Percentiles rank a stretch among this genome's conserved stretches.
These are phyloP conservation scores for Sugiyamaella smithiae DNA, from an alignment of 805 yeast species.

Conservation along the genomic window DNA sequence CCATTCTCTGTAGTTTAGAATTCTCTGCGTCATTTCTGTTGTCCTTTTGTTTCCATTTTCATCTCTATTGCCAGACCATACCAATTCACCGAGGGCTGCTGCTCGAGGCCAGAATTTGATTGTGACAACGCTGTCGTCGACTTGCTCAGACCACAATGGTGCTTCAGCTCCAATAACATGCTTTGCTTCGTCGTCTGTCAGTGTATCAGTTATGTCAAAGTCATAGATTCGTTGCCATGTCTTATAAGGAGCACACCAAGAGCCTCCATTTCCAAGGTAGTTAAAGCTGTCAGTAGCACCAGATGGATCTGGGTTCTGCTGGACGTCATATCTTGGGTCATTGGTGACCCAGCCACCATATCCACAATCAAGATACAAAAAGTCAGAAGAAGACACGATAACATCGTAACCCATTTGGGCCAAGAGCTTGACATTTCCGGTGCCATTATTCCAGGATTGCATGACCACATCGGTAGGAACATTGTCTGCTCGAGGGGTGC, in stretches of 20 bases:
- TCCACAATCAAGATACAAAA: conserved; percentile 44
- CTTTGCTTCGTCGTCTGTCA: conserved; percentile 33
- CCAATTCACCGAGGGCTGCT: conserved; percentile 42
- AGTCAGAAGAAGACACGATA: conserved; percentile 36
- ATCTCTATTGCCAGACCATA: conserved; percentile 42
- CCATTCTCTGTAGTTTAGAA: conserved; percentile 41
- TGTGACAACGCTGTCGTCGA: conserved; percentile 35
- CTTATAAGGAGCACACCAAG: conserved; percentile 46
- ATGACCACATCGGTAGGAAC: conserved; percentile 37
- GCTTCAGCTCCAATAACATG: conserved; percentile 42
- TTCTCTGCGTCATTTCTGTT: conserved; percentile 35
- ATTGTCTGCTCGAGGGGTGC: conserved; percentile 26
- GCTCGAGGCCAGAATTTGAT: conserved; percentile 41
- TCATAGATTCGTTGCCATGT: conserved; percentile 44
- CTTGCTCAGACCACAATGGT: conserved; percentile 42
- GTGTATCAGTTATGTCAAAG: conserved; percentile 35
- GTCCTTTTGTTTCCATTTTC: conserved; percentile 34
- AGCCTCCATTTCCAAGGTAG: conserved; percentile 36
- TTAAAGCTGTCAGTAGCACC: conserved; percentile 31
- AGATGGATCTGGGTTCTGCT: conserved; percentile 19
- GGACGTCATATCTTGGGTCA: conserved; percentile 36
- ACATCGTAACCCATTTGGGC: conserved; percentile 40
- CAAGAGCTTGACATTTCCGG: conserved; percentile 30
- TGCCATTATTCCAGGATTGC: conserved; percentile 37
- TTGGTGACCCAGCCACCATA: conserved; percentile 39